Base-by-base conservation (phyloP, 345 rosid genomes). In the Turritis glabra region DNA sequence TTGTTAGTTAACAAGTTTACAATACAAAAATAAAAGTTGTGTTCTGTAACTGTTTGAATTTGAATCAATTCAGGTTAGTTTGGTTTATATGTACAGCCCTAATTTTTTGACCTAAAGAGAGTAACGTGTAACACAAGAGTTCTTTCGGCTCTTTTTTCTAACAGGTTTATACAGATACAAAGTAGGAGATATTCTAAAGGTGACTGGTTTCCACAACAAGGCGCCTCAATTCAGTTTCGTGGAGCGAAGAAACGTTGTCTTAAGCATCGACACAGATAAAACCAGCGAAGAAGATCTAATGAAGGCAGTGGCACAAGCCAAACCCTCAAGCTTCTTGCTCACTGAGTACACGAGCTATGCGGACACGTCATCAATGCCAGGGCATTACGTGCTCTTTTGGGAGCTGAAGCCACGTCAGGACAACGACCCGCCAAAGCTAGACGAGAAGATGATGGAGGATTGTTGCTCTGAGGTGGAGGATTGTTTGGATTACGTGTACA, bases 311-410 rank as follows among this genome's bases (percentile, higher is more conserved):
- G 83, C 88, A 38, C 70, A 82, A 71, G 93, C 93, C 15, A 85
- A 87, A 65, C 66, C 88, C 8, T 84, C 84, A 2, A 89, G 88
- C 40, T 76, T 84, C 50, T 84, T 92, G 70, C 78, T 92, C 18
- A 80, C 81, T 0, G 98, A 92, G 66, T 90, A 92, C 87, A 88
- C 96, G 0, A 84, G 95, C 83, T 85, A 86, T 54, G 91, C 95
- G 0, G 95, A 92, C 37, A 79, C 91, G 3, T 77, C 84, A 48
- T 82, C 93, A 2, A 78, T 90, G 44, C 98, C 98, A 3, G 98
- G 96, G n/a, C 96, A 89, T 70, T 92, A 92, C 32, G 95, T 92
- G 43, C 79, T 92, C 4, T 90, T 86, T 57, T 92, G 96, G 96
- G 98, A 92, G 80, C 86, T 92, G 55, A 86, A 83, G 46, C 86